A percentile compares a stretch with the other conserved stretches of the same genome.
phyloP scores from a whole-genome alignment of 1,284 basidiomycete genomes.

The Sporisorium iseilematis-ciliati region DNA sequence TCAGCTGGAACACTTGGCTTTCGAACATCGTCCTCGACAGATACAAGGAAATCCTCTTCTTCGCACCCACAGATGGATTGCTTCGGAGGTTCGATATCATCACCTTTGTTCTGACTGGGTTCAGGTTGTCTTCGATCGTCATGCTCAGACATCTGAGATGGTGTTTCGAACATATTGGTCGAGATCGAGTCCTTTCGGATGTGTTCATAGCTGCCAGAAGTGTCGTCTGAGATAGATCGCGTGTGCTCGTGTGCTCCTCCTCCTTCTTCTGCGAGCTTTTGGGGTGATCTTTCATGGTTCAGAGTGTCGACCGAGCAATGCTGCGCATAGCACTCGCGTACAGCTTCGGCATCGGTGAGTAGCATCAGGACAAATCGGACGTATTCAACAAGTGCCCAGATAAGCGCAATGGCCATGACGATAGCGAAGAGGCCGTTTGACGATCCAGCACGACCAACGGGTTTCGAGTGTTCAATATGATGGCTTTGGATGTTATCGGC shows the following conservation, averaged over 20 bases:
- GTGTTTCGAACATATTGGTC: conserved; percentile 20
- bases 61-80: conserved; percentile 14
- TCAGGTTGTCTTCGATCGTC: neutral
- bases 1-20: conserved; percentile 9
- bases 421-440: conserved; percentile 1
- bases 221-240: no score
- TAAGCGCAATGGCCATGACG: conserved; percentile 8
- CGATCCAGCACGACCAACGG: neutral
- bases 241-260: neutral
- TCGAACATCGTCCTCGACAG: conserved; percentile 28
- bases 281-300: conserved; percentile 1
- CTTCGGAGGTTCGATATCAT: neutral
- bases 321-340: conserved; percentile 18
- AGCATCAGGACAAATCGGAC: conserved; percentile 17
- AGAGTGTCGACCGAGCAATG: conserved; percentile 9
- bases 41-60: conserved; percentile 31
- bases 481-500: no score
- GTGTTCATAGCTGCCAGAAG: neutral
- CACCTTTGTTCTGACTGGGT: no score
- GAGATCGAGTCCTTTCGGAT: conserved; percentile 17
- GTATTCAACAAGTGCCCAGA: conserved; percentile 24
- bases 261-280: neutral
- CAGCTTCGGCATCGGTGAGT: conserved; percentile 14
- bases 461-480: neutral
- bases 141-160: conserved; percentile 18